Evolutionary conservation across 768 basidiomycete species (phyloP).

Genomic region (Pleurotus citrinopileatus): DNA sequence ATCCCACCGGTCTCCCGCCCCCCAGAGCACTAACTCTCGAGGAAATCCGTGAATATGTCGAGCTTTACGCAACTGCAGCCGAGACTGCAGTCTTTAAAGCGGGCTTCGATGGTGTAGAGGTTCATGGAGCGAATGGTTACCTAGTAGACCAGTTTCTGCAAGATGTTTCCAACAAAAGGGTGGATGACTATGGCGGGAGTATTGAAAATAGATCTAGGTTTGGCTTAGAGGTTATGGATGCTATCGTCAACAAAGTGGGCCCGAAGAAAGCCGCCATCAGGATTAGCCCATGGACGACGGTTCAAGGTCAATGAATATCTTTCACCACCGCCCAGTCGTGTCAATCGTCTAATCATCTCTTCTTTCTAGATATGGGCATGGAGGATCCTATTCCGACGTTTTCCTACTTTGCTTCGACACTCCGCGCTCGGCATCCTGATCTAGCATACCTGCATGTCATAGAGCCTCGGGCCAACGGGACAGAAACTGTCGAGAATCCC

Average conservation of each 20-base stretch:
- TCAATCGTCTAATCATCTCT: background rate
- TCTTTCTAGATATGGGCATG: slow-evolving; percentile 30
- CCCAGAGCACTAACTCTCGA: slow-evolving; percentile 33
- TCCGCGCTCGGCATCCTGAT: slow-evolving; percentile 25
- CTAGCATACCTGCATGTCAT: slow-evolving; percentile 42
- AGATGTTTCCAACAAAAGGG: slow-evolving; percentile 39
- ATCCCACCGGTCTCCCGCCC: background rate
- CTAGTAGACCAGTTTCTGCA: slow-evolving; percentile 49
- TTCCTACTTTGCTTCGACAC: slow-evolving; percentile 24
- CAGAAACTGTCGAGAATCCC: background rate
- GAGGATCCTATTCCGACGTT: slow-evolving; percentile 33
- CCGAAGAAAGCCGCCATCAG: slow-evolving; percentile 39
- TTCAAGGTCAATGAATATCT: slow-evolving; percentile 22
- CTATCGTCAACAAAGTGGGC: slow-evolving; percentile 42
- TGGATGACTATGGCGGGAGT: slow-evolving; percentile 56
- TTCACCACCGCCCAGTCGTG: background rate
- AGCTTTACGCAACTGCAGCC: slow-evolving; percentile 43
- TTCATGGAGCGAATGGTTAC: slow-evolving; percentile 29
- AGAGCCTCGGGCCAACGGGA: slow-evolving; percentile 24
- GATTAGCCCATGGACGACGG: slow-evolving; percentile 37
- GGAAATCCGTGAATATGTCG: slow-evolving; percentile 39
- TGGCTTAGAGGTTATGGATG: slow-evolving; percentile 41
- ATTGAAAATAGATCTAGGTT: slow-evolving; percentile 51
- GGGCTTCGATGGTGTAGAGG: slow-evolving; percentile 51
- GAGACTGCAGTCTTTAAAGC: slow-evolving; percentile 38